These are phyloP conservation scores for Coix lacrymajobi DNA, from an alignment of 176 grass and related monocot genomes.

Conservation along the genomic window DNA sequence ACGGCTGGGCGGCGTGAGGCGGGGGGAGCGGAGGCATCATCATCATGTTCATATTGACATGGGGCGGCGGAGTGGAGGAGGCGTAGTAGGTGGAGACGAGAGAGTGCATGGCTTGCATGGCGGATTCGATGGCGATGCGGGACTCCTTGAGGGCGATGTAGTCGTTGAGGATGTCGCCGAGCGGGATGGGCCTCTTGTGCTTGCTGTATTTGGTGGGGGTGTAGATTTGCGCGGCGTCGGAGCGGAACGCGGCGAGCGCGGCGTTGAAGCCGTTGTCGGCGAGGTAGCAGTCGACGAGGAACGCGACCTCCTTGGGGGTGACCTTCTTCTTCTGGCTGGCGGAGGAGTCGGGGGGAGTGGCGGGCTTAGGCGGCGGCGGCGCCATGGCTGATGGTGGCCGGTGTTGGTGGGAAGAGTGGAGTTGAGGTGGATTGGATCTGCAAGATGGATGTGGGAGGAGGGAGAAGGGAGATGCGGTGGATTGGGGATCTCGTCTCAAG, in stretches of 20 bases:
- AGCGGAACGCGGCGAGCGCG: slow-evolving; percentile 60
- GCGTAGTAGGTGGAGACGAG: slow-evolving; percentile 55
- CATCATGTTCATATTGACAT: neutral
- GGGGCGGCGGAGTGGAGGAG: neutral
- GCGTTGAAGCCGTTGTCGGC: slow-evolving; percentile 57
- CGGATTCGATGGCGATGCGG: slow-evolving; percentile 46
- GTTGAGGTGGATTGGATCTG: neutral
- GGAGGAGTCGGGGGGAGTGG: neutral
- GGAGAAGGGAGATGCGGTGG: neutral
- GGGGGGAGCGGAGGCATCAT: neutral
- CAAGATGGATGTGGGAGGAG: neutral
- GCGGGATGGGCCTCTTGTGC: slow-evolving; percentile 50
- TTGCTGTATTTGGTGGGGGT: slow-evolving; percentile 28
- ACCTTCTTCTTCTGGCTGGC: slow-evolving; percentile 42
- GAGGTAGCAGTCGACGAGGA: slow-evolving; percentile 88
- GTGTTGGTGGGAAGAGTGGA: neutral
- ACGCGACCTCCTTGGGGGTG: slow-evolving; percentile 68
- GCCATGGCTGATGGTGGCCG: neutral
- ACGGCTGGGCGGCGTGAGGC: slow-evolving; percentile 8
- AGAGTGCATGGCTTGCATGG: slow-evolving; percentile 54
- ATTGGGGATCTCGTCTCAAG: neutral
- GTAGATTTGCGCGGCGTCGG: slow-evolving; percentile 61
- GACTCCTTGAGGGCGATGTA: slow-evolving; percentile 81
- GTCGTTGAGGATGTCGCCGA: slow-evolving; percentile 75
- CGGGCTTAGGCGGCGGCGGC: slow-evolving; percentile 26